Evolutionary conservation across 805 yeast genomes (phyloP).

Genomic region (Tetrapisispora nanseiensis): DNA sequence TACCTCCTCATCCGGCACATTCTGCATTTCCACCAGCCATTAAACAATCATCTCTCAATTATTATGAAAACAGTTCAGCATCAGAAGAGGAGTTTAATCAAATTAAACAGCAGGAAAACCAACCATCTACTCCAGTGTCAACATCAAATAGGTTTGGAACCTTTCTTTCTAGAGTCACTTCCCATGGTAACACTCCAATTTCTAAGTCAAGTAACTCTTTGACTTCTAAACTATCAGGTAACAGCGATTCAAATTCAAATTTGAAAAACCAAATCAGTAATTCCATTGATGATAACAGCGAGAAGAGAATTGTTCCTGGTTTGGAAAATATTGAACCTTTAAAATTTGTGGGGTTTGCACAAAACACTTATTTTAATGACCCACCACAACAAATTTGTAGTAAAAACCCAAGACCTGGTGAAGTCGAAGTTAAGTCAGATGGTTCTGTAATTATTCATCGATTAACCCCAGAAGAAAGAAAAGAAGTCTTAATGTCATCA

Average conservation of each 20-base stretch:
- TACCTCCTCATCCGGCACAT: constrained; percentile 43
- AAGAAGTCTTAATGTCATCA: constrained; percentile 33
- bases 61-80: neutral
- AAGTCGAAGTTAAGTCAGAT: constrained; percentile 52
- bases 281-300: neutral
- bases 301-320: constrained; percentile 30
- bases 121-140: neutral
- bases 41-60: constrained; percentile 6
- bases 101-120: constrained; percentile 5
- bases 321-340: constrained; percentile 34
- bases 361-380: constrained; percentile 65
- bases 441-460: constrained; percentile 48
- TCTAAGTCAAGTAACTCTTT: neutral
- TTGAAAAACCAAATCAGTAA: too few relatives aligned
- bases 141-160: constrained; percentile 26
- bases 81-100: neutral
- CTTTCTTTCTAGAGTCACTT: constrained; percentile 27
- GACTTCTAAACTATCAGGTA: neutral
- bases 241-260: neutral
- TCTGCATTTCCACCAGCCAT: constrained; percentile 44
- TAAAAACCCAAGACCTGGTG: constrained; percentile 69
- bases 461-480: constrained; percentile 44
- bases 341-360: constrained; percentile 66
- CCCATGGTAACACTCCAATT: constrained; percentile 3
- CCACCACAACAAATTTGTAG: constrained; percentile 90